phyloP scores from a whole-genome alignment of 2,329 filamentous ascomycete species.

The Hypoxylon sp. region DNA sequence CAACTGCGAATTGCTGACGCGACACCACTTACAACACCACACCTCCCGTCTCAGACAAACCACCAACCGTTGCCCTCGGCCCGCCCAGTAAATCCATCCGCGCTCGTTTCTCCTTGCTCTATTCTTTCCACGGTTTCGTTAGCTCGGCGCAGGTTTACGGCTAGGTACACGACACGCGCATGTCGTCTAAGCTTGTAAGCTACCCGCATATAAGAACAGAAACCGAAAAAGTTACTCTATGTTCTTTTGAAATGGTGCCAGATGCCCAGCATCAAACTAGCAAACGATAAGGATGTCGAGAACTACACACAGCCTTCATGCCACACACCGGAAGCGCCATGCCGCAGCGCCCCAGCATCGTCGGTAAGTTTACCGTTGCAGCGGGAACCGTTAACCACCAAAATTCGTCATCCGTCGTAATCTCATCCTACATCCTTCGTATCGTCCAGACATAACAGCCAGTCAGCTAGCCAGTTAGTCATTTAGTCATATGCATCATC shows the following conservation, averaged over 20 bases:
- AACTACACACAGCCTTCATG: constrained; percentile 15
- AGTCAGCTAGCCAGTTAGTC: too few species aligned
- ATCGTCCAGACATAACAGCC: background rate
- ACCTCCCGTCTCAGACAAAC: background rate
- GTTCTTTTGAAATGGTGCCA: constrained; percentile 4
- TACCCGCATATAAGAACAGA: constrained; percentile 6
- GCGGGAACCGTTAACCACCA: constrained; percentile 15
- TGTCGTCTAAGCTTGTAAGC: constrained; percentile 10
- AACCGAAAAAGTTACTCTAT: background rate
- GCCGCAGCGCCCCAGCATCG: background rate
- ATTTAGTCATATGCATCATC: too few species aligned
- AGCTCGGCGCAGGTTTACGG: too few species aligned
- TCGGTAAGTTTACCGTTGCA: constrained; percentile 20
- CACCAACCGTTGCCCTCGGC: constrained; percentile 12
- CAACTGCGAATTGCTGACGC: constrained; percentile 17
- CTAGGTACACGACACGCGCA: constrained; percentile 16
- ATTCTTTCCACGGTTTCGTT: background rate
- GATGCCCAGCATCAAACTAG: background rate
- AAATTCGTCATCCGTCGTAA: constrained; percentile 31
- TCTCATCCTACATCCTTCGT: constrained; percentile 7
- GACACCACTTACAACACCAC: background rate
- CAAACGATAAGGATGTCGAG: background rate
- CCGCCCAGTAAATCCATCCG: constrained; percentile 9
- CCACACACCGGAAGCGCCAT: constrained; percentile 6
- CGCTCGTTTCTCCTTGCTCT: constrained; percentile 30